A percentile compares a stretch with the other conserved stretches of the same genome.
Evolutionary conservation across 2,329 filamentous ascomycete species (phyloP).

Genomic region (Trichocomaceae sp.): DNA sequence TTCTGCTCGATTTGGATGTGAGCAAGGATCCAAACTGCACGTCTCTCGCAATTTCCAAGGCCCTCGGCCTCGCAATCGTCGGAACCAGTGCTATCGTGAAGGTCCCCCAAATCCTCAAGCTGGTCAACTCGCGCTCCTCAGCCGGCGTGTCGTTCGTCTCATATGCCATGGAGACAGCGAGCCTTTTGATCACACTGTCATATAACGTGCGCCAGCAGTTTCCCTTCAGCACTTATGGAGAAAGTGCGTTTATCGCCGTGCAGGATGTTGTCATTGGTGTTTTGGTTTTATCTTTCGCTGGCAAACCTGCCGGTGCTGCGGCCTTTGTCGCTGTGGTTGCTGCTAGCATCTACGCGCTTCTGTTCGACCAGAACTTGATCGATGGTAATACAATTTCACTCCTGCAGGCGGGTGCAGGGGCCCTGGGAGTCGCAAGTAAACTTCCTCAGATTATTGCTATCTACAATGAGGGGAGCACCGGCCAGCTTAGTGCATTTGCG

Average conservation of each 20-base stretch:
- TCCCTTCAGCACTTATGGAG: slow-evolving; percentile 94
- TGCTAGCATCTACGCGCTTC: slow-evolving; percentile 61
- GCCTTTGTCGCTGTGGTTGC: slow-evolving; percentile 73
- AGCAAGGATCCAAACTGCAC: slow-evolving; percentile 69
- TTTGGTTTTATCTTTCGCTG: slow-evolving; percentile 77
- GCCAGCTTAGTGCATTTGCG: slow-evolving; percentile 92
- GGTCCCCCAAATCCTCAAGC: slow-evolving; percentile 92
- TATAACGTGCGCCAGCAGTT: slow-evolving; percentile 90
- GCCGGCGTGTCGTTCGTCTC: slow-evolving; percentile 81
- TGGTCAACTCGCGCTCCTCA: slow-evolving; percentile 71
- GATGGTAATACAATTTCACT: slow-evolving; percentile 62
- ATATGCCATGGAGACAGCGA: slow-evolving; percentile 84
- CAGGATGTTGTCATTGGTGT: slow-evolving; percentile 89
- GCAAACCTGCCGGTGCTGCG: slow-evolving; percentile 60
- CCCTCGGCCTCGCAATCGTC: slow-evolving; percentile 87
- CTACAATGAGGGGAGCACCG: slow-evolving; percentile 77
- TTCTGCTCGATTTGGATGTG: slow-evolving; percentile 76
- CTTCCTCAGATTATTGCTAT: slow-evolving; percentile 87
- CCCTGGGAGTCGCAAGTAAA: slow-evolving; percentile 82
- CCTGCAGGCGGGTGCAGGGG: slow-evolving; percentile 76
- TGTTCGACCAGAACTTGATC: slow-evolving; percentile 56
- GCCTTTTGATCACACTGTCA: slow-evolving; percentile 80
- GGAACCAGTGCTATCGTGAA: slow-evolving; percentile 87
- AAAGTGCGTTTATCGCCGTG: slow-evolving; percentile 82
- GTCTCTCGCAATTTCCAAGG: slow-evolving; percentile 87